Evolutionary conservation across 495 filamentous ascomycete genomes (phyloP).

Genomic region (Penicillium psychrofluorescens): DNA sequence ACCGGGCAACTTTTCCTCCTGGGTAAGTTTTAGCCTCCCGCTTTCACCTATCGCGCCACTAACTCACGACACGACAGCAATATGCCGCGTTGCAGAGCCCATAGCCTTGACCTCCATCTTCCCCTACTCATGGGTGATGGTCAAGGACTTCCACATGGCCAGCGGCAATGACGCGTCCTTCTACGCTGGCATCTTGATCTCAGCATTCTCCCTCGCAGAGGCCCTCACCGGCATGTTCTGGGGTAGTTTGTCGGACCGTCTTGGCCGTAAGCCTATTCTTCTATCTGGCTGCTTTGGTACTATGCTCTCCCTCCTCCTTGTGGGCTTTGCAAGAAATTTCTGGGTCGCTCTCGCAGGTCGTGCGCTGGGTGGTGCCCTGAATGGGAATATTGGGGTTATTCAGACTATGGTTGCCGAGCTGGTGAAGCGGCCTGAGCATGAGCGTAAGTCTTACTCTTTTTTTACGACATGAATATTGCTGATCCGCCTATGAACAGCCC

Average conservation of each 20-base stretch:
- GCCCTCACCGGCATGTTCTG: slow-evolving; percentile 77
- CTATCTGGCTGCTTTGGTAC: slow-evolving; percentile 74
- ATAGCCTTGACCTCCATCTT: slow-evolving; percentile 84
- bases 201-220: slow-evolving; percentile 75
- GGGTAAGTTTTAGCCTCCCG: slow-evolving; percentile 38
- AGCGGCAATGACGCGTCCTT: slow-evolving; percentile 66
- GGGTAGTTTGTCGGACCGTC: slow-evolving; percentile 71
- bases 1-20: slow-evolving; percentile 70
- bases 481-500: slow-evolving; percentile 36
- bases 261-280: slow-evolving; percentile 80
- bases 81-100: slow-evolving; percentile 79
- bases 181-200: slow-evolving; percentile 79
- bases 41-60: not conserved
- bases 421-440: slow-evolving; percentile 70
- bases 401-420: slow-evolving; percentile 90
- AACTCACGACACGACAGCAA: slow-evolving; percentile 37
- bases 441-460: slow-evolving; percentile 49
- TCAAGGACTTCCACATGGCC: slow-evolving; percentile 64
- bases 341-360: slow-evolving; percentile 70
- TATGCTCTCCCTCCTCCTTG: slow-evolving; percentile 68
- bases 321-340: slow-evolving; percentile 76
- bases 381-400: slow-evolving; percentile 84
- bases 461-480: slow-evolving; percentile 2
- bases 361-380: slow-evolving; percentile 70
- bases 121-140: slow-evolving; percentile 80